A percentile compares a stretch with the other conserved stretches of the same genome.
Evolutionary conservation across 345 rosid genomes (phyloP).

Genomic region (Eucalyptus marginata): DNA sequence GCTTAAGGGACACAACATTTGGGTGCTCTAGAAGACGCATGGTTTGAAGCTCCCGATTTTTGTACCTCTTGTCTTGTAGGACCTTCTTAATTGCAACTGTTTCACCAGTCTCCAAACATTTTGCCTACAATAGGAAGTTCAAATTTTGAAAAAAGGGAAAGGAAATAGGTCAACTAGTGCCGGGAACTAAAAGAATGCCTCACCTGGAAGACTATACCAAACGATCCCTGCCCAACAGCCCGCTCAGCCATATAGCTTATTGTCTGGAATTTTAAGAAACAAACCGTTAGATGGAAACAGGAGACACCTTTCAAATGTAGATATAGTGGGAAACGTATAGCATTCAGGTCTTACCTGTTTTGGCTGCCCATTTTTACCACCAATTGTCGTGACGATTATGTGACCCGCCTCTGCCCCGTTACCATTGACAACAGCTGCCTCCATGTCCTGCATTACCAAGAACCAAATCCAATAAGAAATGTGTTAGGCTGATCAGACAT

Average conservation of each 20-base stretch:
- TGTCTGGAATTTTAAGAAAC: conserved; percentile 33
- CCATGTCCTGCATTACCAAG: conserved; percentile 49
- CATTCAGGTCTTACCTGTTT: conserved; percentile 18
- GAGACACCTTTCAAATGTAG: neutral
- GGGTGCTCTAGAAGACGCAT: conserved; percentile 98
- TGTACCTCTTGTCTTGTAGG: conserved; percentile 93
- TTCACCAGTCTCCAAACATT: conserved; percentile 96
- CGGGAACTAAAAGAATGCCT: neutral
- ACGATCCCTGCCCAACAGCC: conserved; percentile 90
- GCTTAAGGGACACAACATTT: conserved; percentile 79
- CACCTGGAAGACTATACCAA: conserved; percentile 96
- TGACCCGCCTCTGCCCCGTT: conserved; percentile 66
- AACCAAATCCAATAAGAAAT: neutral
- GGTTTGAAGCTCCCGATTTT: conserved; percentile 94
- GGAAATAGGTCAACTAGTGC: neutral
- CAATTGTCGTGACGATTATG: conserved; percentile 38
- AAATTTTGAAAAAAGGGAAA: neutral
- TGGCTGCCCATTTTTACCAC: conserved; percentile 36
- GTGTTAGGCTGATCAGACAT: neutral
- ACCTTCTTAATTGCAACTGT: conserved; percentile 86
- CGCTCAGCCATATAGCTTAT: conserved; percentile 99
- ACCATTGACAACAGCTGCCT: conserved; percentile 82
- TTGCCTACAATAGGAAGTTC: conserved; percentile 39
- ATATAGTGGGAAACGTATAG: neutral
- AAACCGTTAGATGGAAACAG: neutral